Evolutionary conservation across 495 filamentous ascomycete species (phyloP).

Genomic region (Podospora sp.): DNA sequence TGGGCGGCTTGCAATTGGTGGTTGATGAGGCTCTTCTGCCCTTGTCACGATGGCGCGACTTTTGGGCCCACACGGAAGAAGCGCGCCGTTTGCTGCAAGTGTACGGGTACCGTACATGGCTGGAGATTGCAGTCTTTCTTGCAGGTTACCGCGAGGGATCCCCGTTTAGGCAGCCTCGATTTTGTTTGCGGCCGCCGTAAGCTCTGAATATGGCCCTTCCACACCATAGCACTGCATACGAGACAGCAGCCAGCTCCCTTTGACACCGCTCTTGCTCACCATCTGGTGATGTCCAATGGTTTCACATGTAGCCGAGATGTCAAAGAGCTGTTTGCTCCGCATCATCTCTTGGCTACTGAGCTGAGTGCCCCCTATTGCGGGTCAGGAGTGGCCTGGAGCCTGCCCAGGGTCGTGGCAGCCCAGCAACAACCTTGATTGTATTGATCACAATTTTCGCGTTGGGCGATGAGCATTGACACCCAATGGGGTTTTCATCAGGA

Average conservation of each 20-base stretch:
- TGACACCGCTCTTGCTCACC: not conserved
- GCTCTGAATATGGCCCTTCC: not conserved
- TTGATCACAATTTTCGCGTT: too few species aligned
- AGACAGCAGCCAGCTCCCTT: not conserved
- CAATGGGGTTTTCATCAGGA: not conserved
- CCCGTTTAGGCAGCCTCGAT: not conserved
- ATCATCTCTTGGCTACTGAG: not conserved
- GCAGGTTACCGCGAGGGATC: not conserved
- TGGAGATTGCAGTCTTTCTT: not conserved
- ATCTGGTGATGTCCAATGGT: conserved; percentile 16
- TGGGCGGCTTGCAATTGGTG: conserved; percentile 1
- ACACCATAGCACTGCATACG: not conserved
- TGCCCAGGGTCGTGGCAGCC: not conserved
- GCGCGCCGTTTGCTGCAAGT: not conserved
- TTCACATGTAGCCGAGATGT: conserved; percentile 15
- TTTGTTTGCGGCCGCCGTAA: not conserved
- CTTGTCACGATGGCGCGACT: too few species aligned
- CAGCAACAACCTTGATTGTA: not conserved
- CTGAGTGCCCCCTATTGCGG: not conserved
- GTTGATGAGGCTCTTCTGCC: conserved; percentile 19
- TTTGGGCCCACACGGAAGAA: not conserved
- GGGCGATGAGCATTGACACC: not conserved
- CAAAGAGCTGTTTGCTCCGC: not conserved
- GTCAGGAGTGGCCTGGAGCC: not conserved
- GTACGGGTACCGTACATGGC: not conserved